phyloP scores from a whole-genome alignment of 495 filamentous ascomycete species.

The Podospora pseudopauciseta region DNA sequence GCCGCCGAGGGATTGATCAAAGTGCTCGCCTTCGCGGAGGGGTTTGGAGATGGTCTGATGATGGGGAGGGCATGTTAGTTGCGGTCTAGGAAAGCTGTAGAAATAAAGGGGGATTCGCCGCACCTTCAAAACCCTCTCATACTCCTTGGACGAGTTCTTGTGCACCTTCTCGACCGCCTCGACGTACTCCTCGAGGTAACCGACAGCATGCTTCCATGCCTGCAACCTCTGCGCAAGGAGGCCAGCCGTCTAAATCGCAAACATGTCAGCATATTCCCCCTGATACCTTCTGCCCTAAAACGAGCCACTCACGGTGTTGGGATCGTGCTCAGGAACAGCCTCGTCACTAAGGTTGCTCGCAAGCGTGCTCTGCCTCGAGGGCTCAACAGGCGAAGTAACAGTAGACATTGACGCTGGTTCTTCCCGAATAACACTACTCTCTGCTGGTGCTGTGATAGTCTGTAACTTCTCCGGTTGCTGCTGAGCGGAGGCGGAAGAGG shows the following conservation, averaged over 20 bases:
- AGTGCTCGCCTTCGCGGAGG: slow-evolving; percentile 82
- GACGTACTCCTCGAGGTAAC: slow-evolving; percentile 87
- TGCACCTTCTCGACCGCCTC: slow-evolving; percentile 76
- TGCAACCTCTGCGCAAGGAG: slow-evolving; percentile 79
- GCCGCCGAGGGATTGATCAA: slow-evolving; percentile 80
- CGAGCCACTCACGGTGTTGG: slow-evolving; percentile 58
- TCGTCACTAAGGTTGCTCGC: slow-evolving; percentile 50
- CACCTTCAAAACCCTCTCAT: slow-evolving; percentile 76
- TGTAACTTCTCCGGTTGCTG: neutral
- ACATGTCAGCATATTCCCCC: neutral
- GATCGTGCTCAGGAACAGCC: slow-evolving; percentile 73
- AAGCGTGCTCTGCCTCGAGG: slow-evolving; percentile 55
- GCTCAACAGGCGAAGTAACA: slow-evolving; percentile 33
- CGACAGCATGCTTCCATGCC: slow-evolving; percentile 94
- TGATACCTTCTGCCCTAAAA: no score
- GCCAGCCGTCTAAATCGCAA: slow-evolving; percentile 56
- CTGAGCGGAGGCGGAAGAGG: neutral
- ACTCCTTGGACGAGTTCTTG: slow-evolving; percentile 83
- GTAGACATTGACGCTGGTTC: neutral
- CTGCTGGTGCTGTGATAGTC: neutral
- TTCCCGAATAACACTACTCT: neutral
- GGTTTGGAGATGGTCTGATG: slow-evolving; percentile 77
- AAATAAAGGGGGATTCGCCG: neutral
- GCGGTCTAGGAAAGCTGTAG: neutral
- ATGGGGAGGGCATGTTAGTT: neutral